Conservation (phyloP, 1,284 basidiomycete species). For the Ustilago shanxiensis region DNA sequence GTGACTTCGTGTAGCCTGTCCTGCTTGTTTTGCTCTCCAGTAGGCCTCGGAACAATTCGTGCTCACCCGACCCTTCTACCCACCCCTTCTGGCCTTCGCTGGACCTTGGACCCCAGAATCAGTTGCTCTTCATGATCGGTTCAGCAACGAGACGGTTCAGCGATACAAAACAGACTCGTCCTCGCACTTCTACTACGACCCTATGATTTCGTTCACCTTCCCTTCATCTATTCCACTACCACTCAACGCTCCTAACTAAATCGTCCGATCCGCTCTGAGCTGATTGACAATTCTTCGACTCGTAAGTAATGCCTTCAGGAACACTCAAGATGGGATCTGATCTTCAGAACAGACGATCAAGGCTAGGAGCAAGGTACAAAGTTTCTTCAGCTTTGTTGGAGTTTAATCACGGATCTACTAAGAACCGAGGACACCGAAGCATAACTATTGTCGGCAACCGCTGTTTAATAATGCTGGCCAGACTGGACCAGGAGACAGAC, state of each 20-base stretch:
- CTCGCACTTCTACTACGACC: neutral
- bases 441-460: too few relatives aligned
- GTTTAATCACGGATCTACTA: too few relatives aligned
- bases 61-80: neutral
- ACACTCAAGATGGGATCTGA: too few relatives aligned
- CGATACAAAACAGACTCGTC: conserved; percentile 1
- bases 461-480: too few relatives aligned
- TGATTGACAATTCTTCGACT: neutral
- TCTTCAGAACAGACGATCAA: too few relatives aligned
- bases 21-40: neutral
- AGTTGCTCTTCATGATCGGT: neutral
- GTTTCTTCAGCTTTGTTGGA: too few relatives aligned
- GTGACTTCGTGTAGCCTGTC: neutral
- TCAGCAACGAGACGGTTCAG: neutral
- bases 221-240: neutral
- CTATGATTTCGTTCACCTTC: neutral
- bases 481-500: too few relatives aligned
- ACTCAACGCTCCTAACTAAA: neutral
- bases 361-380: too few relatives aligned
- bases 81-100: neutral
- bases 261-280: neutral
- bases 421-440: too few relatives aligned
- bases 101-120: neutral
- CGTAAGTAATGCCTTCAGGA: neutral
- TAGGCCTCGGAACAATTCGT: conserved; percentile 1